These are phyloP conservation scores for Podospora anserina DNA, from an alignment of 495 filamentous ascomycete species.

Conservation along the genomic window DNA sequence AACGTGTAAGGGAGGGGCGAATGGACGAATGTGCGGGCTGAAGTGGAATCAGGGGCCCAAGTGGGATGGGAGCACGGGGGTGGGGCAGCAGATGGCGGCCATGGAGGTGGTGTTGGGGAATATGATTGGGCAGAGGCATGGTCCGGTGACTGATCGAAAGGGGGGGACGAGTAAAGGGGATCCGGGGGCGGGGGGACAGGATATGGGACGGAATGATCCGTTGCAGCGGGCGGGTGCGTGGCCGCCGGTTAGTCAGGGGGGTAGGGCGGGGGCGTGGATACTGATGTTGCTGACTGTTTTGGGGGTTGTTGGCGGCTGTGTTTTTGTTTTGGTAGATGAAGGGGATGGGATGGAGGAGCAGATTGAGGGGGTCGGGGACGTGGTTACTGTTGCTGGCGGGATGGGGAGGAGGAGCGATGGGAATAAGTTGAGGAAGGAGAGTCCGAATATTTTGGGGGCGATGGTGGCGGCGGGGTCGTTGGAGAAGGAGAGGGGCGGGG, in stretches of 20 bases:
- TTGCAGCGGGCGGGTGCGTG: slow-evolving; percentile 17
- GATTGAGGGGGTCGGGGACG: slow-evolving; percentile 4
- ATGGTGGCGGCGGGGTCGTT: background rate
- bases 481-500: slow-evolving; percentile 4
- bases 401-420: background rate
- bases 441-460: background rate
- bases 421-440: background rate
- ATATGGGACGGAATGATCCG: slow-evolving; percentile 34
- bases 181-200: slow-evolving; percentile 58
- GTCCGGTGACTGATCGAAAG: slow-evolving; percentile 60
- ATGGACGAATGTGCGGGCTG: slow-evolving; percentile 65
- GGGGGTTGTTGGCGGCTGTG: slow-evolving; percentile 29
- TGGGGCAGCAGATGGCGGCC: slow-evolving; percentile 70
- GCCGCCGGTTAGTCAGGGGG: slow-evolving; percentile 42
- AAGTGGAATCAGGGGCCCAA: slow-evolving; percentile 57
- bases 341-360: slow-evolving; percentile 7
- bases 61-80: slow-evolving; percentile 57
- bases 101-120: slow-evolving; percentile 64
- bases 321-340: slow-evolving; percentile 42
- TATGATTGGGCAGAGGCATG: slow-evolving; percentile 43
- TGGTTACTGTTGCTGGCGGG: slow-evolving; percentile 4
- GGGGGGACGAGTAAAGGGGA: slow-evolving; percentile 77
- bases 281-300: slow-evolving; percentile 49
- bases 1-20: slow-evolving; percentile 58
- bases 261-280: slow-evolving; percentile 60